These are phyloP conservation scores for Cadophora sp. DNA, from an alignment of 2,329 filamentous ascomycete genomes.

Conservation along the genomic window DNA sequence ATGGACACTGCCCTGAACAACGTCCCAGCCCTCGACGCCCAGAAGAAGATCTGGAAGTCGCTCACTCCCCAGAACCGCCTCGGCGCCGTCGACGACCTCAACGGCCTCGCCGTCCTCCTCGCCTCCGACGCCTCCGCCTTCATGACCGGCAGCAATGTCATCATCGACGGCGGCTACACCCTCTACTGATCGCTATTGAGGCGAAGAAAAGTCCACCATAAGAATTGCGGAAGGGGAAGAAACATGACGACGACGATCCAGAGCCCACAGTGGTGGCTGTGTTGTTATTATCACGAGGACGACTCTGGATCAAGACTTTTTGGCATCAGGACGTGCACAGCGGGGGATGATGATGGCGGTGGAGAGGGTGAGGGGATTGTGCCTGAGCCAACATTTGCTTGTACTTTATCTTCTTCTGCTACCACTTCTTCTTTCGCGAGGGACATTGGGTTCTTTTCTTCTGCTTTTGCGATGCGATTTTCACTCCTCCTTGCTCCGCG, in stretches of 20 bases:
- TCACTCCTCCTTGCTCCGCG: too few species aligned
- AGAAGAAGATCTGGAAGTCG: slow-evolving; percentile 82
- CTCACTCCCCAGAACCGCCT: slow-evolving; percentile 77
- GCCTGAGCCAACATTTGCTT: slow-evolving; percentile 5
- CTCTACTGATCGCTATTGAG: slow-evolving; percentile 39
- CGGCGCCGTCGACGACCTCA: slow-evolving; percentile 76
- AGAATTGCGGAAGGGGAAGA: slow-evolving; percentile 10
- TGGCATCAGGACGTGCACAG: neutral
- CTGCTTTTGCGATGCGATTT: neutral
- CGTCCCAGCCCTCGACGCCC: slow-evolving; percentile 76
- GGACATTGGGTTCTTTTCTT: slow-evolving; percentile 20
- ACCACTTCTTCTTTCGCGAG: slow-evolving; percentile 12
- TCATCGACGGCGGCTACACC: slow-evolving; percentile 45
- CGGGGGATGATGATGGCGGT: too few species aligned
- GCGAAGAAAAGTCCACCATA: slow-evolving; percentile 13
- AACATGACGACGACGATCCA: slow-evolving; percentile 14
- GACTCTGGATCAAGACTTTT: slow-evolving; percentile 1
- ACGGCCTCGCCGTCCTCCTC: slow-evolving; percentile 78
- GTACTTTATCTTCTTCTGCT: slow-evolving; percentile 18
- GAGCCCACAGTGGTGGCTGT: neutral
- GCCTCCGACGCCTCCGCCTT: slow-evolving; percentile 75
- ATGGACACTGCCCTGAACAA: slow-evolving; percentile 87
- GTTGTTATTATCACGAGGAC: neutral
- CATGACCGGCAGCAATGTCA: slow-evolving; percentile 76
- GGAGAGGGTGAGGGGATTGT: neutral